Percentiles rank a stretch among this genome's conserved stretches.
Conservation (phyloP, 257 asterid species). For the Ocimum tenuiflorum region DNA sequence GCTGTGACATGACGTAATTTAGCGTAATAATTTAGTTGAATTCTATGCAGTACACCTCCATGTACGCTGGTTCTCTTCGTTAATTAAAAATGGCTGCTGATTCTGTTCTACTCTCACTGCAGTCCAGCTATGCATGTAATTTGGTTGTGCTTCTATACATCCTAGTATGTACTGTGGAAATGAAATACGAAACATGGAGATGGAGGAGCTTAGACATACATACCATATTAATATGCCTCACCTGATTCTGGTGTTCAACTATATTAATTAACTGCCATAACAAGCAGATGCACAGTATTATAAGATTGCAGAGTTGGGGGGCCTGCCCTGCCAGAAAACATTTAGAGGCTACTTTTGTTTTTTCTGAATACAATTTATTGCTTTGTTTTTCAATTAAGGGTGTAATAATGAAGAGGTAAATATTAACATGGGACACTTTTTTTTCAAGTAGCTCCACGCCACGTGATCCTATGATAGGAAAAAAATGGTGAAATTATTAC, state of each 20-base stretch:
- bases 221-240: neutral
- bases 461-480: constrained; percentile 12
- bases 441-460: constrained; percentile 18
- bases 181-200: neutral
- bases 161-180: neutral
- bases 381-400: constrained; percentile 15
- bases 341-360: neutral
- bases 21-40: neutral
- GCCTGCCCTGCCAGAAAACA: neutral
- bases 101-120: neutral
- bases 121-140: neutral
- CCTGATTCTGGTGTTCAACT: constrained; percentile 5
- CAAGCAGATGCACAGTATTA: constrained; percentile 13
- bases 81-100: neutral
- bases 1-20: neutral
- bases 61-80: neutral
- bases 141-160: neutral
- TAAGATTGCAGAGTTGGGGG: neutral
- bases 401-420: constrained; percentile 9
- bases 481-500: constrained; percentile 12
- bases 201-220: neutral
- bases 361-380: neutral
- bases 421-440: constrained; percentile 9
- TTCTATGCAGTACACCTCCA: neutral
- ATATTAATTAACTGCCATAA: constrained; percentile 24